phyloP scores from a whole-genome alignment of 352 stramenopile genomes.

The Phytophthora meadii region DNA sequence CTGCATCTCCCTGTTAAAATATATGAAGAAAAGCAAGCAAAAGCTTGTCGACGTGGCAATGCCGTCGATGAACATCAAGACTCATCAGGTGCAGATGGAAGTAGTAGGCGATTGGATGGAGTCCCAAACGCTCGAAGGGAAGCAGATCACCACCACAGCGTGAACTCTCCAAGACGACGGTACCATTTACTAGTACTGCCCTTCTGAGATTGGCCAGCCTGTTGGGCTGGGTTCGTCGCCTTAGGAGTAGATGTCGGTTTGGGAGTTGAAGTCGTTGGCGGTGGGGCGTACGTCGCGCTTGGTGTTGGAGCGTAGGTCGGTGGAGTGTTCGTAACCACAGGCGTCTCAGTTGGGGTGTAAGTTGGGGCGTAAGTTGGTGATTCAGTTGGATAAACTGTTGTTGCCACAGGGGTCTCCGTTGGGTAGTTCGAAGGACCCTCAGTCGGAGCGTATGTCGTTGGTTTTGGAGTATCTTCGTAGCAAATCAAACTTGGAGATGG shows the following conservation, averaged over 20 bases:
- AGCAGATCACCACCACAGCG: constrained; percentile 23
- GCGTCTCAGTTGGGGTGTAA: neutral
- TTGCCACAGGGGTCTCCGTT: constrained; percentile 2
- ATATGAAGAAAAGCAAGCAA: constrained; percentile 8
- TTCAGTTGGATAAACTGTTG: neutral
- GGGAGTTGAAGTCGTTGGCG: constrained; percentile 4
- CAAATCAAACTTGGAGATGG: constrained; percentile 18
- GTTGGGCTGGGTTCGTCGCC: constrained; percentile 20
- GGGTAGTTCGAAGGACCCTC: constrained; percentile 2
- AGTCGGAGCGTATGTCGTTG: constrained; percentile 4
- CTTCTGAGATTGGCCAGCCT: constrained; percentile 17
- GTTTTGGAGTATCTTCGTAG: constrained; percentile 10
- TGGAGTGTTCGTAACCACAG: constrained; percentile 2
- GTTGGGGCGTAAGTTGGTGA: neutral
- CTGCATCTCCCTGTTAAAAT: constrained; percentile 24
- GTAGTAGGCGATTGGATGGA: neutral
- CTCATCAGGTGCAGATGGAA: constrained; percentile 22
- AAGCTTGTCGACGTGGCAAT: constrained; percentile 7
- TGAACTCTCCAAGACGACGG: constrained; percentile 28
- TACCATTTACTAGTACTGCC: constrained; percentile 27
- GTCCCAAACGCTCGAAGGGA: neutral
- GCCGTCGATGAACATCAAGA: constrained; percentile 28
- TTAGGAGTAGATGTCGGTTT: constrained; percentile 23
- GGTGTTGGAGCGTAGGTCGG: constrained; percentile 9
- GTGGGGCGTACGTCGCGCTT: neutral